Evolutionary conservation across 257 asterid genomes (phyloP).

Genomic region (Ilex asprella): DNA sequence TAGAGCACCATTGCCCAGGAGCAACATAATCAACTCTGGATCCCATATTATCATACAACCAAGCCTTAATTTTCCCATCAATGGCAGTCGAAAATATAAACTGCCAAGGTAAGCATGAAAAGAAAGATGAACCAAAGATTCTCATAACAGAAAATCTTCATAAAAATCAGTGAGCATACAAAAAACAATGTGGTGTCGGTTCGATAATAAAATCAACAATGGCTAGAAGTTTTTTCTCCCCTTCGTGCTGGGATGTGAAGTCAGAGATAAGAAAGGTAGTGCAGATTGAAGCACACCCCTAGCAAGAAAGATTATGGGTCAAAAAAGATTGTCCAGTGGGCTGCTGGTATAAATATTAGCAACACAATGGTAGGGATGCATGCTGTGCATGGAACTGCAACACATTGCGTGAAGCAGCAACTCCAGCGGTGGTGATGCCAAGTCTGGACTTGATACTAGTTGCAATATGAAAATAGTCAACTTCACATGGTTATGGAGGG

Average conservation of each 20-base stretch:
- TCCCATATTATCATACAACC: conserved; percentile 94
- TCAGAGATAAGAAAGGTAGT: too few species aligned
- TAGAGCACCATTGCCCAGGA: conserved; percentile 96
- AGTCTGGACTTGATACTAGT: too few species aligned
- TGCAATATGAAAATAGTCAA: too few species aligned
- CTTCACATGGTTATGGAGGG: too few species aligned
- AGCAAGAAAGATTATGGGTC: too few species aligned
- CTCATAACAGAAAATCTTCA: conserved; percentile 1
- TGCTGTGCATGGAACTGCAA: too few species aligned
- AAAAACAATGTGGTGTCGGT: background rate
- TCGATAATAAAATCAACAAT: too few species aligned
- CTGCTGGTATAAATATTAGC: background rate
- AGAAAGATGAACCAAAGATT: background rate
- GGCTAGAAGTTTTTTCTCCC: too few species aligned
- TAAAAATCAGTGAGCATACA: background rate
- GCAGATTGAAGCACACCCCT: too few species aligned
- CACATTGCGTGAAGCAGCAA: too few species aligned
- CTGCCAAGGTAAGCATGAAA: conserved; percentile 39
- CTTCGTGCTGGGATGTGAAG: too few species aligned
- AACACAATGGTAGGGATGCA: background rate
- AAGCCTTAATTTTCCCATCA: conserved; percentile 97
- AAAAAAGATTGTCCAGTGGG: conserved; percentile 1
- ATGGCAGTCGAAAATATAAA: conserved; percentile 91
- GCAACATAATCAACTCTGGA: conserved; percentile 98
- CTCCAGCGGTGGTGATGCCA: too few species aligned